Conservation (phyloP, 202 grass and related monocot species). For the Zoysia matrella region DNA sequence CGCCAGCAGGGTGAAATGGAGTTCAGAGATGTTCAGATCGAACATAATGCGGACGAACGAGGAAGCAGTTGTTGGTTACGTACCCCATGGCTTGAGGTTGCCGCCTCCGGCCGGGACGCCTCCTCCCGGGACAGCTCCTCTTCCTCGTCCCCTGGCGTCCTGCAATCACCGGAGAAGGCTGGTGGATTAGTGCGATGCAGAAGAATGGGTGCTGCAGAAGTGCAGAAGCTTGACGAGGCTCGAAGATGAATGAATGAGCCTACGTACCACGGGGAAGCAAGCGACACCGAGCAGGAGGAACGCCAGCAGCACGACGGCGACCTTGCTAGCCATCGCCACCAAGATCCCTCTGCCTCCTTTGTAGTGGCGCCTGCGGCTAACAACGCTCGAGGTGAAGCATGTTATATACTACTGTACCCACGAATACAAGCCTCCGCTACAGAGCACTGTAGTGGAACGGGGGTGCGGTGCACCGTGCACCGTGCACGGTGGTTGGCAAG, state of each 20-base stretch:
- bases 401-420: no score
- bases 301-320: conserved; percentile 8
- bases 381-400: neutral
- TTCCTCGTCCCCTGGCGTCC: no score
- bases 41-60: neutral
- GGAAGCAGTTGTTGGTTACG: neutral
- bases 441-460: no score
- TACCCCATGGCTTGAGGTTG: conserved; percentile 48
- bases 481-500: neutral
- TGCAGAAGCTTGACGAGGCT: no score
- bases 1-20: neutral
- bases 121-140: no score
- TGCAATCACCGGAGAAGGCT: no score
- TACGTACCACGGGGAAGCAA: conserved; percentile 28
- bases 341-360: neutral
- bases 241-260: neutral
- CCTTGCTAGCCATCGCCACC: neutral
- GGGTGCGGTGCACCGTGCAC: no score
- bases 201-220: neutral
- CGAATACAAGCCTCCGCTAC: no score
- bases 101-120: conserved; percentile 14
- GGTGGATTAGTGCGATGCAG: no score
- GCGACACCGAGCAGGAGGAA: conserved; percentile 37
- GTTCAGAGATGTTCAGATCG: neutral
- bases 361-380: no score